Evolutionary conservation across 768 basidiomycete species (phyloP), one percentile per base, ranked within the genome.

Genomic region (Hortiboletus campestris): DNA sequence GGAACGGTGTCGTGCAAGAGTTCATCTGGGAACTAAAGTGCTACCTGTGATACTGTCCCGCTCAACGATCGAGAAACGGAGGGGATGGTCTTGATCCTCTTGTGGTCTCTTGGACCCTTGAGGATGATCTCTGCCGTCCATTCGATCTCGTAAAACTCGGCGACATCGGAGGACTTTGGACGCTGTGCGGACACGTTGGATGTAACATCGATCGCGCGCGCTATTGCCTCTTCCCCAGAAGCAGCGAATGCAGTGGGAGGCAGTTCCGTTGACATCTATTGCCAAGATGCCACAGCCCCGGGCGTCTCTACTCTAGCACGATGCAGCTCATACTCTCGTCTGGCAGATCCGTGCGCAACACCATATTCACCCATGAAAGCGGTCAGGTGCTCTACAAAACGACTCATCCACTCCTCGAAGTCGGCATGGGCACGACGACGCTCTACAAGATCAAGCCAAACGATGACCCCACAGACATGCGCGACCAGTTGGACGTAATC

Each of bases 1-100:
- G 86, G 85, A 16, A 98, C 94, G 1, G 93, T 93, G 61, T 90
- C 85, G 31, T 83, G 83, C 13, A 99, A 73, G 20, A 98, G 82
- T 67, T 96, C 91, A 68, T 99, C 97, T 0, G 97, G 96, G 63
- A 98, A 98, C 71, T 98, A 97, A 12, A 99, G 80, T 0, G 92
- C 92, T 47, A 94, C 83, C 88, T 94, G 63, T 28, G 4, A 34
- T 20, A 14, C 13, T 14, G 29, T 20, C 22, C 47, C 29, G 16
- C 34, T 61, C 44, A 58, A 17, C 50, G 25, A 49, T 29, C 19
- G 34, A 44, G 31, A 20, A 9, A 17, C 6, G 22, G 22, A 20
- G n/a, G 25, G 8, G 25, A 10, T 14, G 38, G 13, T 36, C 84
- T n/a, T 54, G 57, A 93, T 92, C 63, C 89, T 78, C 70, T 86